Percentiles rank a stretch among this genome's conserved stretches.
phyloP scores from a whole-genome alignment of 2,329 filamentous ascomycete species.

The Verticillium tricorpus region DNA sequence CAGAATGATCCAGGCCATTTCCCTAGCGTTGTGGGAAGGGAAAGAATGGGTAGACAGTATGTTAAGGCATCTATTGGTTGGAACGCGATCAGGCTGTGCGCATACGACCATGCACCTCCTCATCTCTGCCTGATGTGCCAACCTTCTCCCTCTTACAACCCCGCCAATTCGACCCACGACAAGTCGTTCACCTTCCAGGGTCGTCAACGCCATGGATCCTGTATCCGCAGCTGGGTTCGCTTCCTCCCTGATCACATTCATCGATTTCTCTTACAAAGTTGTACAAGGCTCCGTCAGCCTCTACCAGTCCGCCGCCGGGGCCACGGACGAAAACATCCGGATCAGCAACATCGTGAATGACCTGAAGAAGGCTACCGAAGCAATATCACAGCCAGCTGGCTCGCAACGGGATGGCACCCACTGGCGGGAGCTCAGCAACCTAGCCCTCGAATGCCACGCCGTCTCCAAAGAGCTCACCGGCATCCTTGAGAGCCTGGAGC shows the following conservation, averaged over 20 bases:
- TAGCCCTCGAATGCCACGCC: background rate
- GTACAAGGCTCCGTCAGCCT: background rate
- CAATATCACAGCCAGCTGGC: background rate
- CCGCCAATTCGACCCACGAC: background rate
- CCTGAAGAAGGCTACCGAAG: constrained; percentile 3
- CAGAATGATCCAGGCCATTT: too few species aligned
- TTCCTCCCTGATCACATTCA: background rate
- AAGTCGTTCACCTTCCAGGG: background rate
- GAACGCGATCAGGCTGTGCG: background rate
- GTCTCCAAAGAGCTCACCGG: background rate
- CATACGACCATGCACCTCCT: background rate
- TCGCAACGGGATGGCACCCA: background rate
- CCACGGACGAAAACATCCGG: constrained; percentile 8
- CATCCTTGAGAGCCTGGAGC: background rate
- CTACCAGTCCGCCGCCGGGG: background rate
- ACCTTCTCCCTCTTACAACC: background rate
- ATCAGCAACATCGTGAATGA: constrained; percentile 5
- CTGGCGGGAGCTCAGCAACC: background rate
- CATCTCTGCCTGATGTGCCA: background rate
- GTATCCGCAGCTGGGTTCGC: background rate
- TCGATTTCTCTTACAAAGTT: background rate
- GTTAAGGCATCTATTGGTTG: background rate
- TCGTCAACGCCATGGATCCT: background rate
- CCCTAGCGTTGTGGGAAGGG: background rate
- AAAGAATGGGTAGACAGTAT: background rate